Conservation (phyloP, 495 filamentous ascomycete genomes). For the Aspergillus kassunensis region DNA sequence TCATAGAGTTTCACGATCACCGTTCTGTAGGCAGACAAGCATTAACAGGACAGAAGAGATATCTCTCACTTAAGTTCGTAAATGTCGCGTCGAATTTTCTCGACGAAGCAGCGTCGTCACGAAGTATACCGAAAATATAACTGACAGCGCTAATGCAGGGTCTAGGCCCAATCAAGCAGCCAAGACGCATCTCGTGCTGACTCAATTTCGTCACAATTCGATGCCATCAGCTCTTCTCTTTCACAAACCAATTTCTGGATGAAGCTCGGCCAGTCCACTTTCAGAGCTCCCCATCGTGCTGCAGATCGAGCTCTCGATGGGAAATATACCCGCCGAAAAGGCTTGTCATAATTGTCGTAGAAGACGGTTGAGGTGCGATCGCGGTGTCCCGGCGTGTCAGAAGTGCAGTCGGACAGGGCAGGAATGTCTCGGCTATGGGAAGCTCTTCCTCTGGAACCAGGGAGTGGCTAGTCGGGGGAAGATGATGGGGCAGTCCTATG, state of each 20-base stretch:
- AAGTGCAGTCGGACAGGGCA: constrained; percentile 1
- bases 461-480: constrained; percentile 14
- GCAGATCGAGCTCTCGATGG: not conserved
- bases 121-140: not conserved
- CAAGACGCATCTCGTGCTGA: constrained; percentile 6
- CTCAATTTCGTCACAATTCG: not conserved
- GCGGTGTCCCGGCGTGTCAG: not conserved
- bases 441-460: constrained; percentile 8
- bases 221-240: too few relatives aligned
- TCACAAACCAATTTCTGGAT: not conserved
- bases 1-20: too few relatives aligned
- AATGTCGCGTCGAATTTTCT: not conserved
- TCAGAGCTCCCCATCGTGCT: not conserved
- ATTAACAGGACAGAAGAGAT: too few relatives aligned
- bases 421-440: constrained; percentile 11
- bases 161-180: constrained; percentile 1
- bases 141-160: not conserved
- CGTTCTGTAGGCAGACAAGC: too few relatives aligned
- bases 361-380: constrained; percentile 16
- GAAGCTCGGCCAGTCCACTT: too few relatives aligned
- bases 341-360: constrained; percentile 13
- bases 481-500: constrained; percentile 10
- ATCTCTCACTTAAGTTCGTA: not conserved
- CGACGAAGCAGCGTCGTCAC: not conserved
- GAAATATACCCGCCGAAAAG: not conserved